Base-by-base conservation (phyloP, 192 early-diverging fungal genomes). In the Podila verticillata region DNA sequence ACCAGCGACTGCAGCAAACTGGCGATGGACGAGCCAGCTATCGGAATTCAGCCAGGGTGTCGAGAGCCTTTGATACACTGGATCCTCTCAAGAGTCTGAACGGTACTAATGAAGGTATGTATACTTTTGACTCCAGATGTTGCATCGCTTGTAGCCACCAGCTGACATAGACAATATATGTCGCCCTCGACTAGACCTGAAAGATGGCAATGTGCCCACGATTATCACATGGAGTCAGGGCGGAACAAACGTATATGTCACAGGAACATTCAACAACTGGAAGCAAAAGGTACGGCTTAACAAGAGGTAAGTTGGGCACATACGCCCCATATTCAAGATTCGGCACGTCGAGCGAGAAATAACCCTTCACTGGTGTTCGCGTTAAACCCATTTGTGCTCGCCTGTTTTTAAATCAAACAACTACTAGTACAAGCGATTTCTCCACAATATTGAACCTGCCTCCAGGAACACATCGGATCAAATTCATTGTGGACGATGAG, bases 401-500 rank as follows among this genome's bases (percentile, higher is more conserved):
- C n/a, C 51, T 34, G 5, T 66, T 57, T 63, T 74, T 26, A 32
- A 44, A 29, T 67, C 70, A 61, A 78, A 70, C 12, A 44, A 44
- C 15, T 28, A 26, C 54, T 64, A 93, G 91, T 77, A 87, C 89
- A 24, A 86, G 87, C 48, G 94, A 95, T 73, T 95, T 96, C 66
- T 90, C 91, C 6, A 90, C 92, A 0, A 88, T 96, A 36, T 83
- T 99, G 28, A 92, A 97, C 73, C 84, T 99, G 66, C 93, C 95
- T n/a, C 91, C 93, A 24, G 97, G 97, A 49, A 97, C 95, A 5
- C 97, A 99, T 83, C 92, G 93, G 73, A 90, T 98, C 62, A 99
- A 99, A 84, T 99, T 96, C 71, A 98, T 99, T 81, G 97, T 99
- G 7, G 97, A 99, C 77, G 96, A 96, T 71, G 96, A 98, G 70